A percentile compares a stretch with the other conserved stretches of the same genome.
Evolutionary conservation across 371 early-diverging fungal genomes (phyloP).

Genomic region (Nematocida major): DNA sequence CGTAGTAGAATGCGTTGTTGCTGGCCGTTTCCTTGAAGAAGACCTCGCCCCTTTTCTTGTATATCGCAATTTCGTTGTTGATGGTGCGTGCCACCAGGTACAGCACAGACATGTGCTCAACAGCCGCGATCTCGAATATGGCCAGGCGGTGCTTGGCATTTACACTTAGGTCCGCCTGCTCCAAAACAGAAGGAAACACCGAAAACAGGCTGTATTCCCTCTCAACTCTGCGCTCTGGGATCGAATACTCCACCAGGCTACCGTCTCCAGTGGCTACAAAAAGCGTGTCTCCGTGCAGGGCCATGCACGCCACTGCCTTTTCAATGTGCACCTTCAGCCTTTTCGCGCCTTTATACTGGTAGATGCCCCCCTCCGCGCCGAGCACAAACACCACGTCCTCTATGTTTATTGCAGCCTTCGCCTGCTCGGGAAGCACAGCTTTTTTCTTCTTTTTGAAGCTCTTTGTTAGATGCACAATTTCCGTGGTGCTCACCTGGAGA

Average conservation of each 20-base stretch:
- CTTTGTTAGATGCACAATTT: neutral
- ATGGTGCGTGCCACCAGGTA: constrained; percentile 7
- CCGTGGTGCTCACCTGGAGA: constrained; percentile 13
- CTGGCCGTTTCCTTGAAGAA: constrained; percentile 3
- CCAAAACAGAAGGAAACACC: constrained; percentile 19
- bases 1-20: constrained; percentile 33
- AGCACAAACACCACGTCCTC: neutral
- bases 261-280: neutral
- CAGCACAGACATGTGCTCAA: neutral
- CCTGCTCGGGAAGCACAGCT: neutral
- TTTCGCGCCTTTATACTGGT: neutral
- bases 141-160: neutral
- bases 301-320: neutral
- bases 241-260: neutral
- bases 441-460: neutral
- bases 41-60: neutral
- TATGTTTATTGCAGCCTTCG: neutral
- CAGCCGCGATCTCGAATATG: neutral
- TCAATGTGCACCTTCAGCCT: neutral
- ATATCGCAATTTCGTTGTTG: constrained; percentile 33
- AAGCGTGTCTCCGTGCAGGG: neutral
- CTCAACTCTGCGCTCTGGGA: neutral
- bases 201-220: neutral
- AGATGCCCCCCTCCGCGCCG: constrained; percentile 6
- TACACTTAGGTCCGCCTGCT: neutral